phyloP scores from a whole-genome alignment of 257 asterid species.

The Solanum piurae region DNA sequence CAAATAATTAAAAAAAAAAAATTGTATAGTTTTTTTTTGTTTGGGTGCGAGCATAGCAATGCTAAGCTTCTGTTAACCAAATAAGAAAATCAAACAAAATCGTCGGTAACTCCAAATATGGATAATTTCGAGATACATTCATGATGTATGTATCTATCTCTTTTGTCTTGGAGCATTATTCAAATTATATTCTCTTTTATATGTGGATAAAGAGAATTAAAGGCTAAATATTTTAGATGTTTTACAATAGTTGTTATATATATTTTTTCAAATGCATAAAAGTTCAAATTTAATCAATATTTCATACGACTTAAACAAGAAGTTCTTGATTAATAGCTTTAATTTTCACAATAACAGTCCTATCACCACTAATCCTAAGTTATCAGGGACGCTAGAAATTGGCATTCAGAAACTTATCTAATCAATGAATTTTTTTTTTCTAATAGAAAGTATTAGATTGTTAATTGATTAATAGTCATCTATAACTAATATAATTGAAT shows the following conservation, averaged over 20 bases:
- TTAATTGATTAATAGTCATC: background rate
- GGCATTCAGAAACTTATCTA: background rate
- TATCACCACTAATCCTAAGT: background rate
- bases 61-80: background rate
- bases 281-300: background rate
- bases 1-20: background rate
- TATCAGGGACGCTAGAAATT: background rate
- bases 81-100: background rate
- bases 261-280: background rate
- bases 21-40: background rate
- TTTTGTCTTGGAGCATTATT: background rate
- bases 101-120: background rate
- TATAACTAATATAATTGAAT: background rate
- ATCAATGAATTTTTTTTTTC: background rate
- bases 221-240: too few species aligned
- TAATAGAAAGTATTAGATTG: background rate
- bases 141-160: background rate
- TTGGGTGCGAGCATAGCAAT: background rate
- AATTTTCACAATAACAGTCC: background rate
- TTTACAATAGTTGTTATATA: too few species aligned
- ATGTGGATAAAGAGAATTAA: background rate
- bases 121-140: background rate
- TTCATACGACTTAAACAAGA: background rate
- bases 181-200: background rate
- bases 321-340: background rate